Conservation (phyloP, 1,139 yeast genomes). For the Saccharomycopsis hybrid region DNA sequence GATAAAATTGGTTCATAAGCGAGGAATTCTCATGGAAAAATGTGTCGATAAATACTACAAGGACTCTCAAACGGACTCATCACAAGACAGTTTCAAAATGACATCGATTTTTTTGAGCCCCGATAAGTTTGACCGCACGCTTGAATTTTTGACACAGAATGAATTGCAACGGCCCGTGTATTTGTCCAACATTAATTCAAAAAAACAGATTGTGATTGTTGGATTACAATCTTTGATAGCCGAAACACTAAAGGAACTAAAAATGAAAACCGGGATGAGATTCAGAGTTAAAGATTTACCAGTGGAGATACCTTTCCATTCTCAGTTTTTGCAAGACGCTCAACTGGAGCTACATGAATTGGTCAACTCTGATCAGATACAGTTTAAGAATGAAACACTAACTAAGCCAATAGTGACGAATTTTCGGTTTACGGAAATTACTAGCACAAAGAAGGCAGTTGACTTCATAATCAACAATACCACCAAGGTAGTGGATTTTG, state of each 20-base stretch:
- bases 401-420: constrained; percentile 14
- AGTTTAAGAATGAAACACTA: constrained; percentile 3
- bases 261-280: constrained; percentile 22
- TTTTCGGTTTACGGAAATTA: constrained; percentile 5
- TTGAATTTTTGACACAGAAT: constrained; percentile 18
- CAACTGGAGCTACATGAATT: constrained; percentile 30
- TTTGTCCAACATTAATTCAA: constrained; percentile 30
- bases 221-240: constrained; percentile 23
- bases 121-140: constrained; percentile 23
- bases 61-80: constrained; percentile 3
- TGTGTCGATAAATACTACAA: constrained; percentile 13
- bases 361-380: constrained; percentile 13
- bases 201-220: constrained; percentile 30
- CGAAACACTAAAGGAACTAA: neutral
- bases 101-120: constrained; percentile 27
- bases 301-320: constrained; percentile 44
- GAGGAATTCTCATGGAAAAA: constrained; percentile 31
- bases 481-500: constrained; percentile 15
- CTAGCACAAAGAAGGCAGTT: constrained; percentile 8
- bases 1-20: constrained; percentile 24
- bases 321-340: constrained; percentile 29
- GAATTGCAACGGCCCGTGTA: constrained; percentile 20
- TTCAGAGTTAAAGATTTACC: constrained; percentile 32
- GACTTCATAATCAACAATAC: constrained; percentile 13
- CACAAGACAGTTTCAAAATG: constrained; percentile 26